Conservation (phyloP, 768 basidiomycete species). For the Lyophyllum semitale region DNA sequence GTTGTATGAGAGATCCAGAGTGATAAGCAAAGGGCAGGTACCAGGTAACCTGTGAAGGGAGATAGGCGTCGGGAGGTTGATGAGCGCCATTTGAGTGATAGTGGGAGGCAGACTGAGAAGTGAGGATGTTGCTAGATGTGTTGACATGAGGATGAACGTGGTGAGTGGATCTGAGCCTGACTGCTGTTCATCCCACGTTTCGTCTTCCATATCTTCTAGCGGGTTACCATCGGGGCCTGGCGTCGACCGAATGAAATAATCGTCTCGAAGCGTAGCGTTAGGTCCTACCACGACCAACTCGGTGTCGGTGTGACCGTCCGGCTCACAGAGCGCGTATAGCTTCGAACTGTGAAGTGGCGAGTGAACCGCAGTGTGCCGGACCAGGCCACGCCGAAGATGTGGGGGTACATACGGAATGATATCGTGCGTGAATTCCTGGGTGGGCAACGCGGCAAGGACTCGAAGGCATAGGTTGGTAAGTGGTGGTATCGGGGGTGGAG, state of each 20-base stretch:
- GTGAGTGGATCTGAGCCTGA: slow-evolving; percentile 34
- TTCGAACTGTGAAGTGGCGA: slow-evolving; percentile 52
- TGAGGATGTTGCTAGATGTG: slow-evolving; percentile 42
- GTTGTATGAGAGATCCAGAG: slow-evolving; percentile 74
- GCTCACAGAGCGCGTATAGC: slow-evolving; percentile 51
- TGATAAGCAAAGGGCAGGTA: slow-evolving; percentile 59
- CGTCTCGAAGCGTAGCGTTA: slow-evolving; percentile 41
- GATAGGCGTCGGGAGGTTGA: slow-evolving; percentile 49
- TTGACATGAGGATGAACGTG: slow-evolving; percentile 53
- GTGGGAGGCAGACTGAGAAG: slow-evolving; percentile 62
- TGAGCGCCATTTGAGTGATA: slow-evolving; percentile 60
- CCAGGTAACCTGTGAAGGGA: slow-evolving; percentile 59
- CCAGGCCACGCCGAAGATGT: slow-evolving; percentile 59
- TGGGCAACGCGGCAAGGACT: slow-evolving; percentile 40
- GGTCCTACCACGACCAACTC: slow-evolving; percentile 70
- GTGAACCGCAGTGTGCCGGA: slow-evolving; percentile 61
- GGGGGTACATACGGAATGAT: slow-evolving; percentile 53
- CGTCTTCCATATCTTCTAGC: slow-evolving; percentile 2
- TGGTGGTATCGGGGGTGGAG: slow-evolving; percentile 41
- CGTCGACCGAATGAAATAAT: slow-evolving; percentile 36
- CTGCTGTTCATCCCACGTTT: slow-evolving; percentile 51
- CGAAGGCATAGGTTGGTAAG: slow-evolving; percentile 62
- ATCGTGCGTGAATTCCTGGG: slow-evolving; percentile 43
- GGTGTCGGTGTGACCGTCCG: slow-evolving; percentile 56
- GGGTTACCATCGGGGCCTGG: not conserved